A percentile compares a stretch with the other conserved stretches of the same genome.
Evolutionary conservation across 257 asterid species (phyloP).

Genomic region (Scutellaria minor): DNA sequence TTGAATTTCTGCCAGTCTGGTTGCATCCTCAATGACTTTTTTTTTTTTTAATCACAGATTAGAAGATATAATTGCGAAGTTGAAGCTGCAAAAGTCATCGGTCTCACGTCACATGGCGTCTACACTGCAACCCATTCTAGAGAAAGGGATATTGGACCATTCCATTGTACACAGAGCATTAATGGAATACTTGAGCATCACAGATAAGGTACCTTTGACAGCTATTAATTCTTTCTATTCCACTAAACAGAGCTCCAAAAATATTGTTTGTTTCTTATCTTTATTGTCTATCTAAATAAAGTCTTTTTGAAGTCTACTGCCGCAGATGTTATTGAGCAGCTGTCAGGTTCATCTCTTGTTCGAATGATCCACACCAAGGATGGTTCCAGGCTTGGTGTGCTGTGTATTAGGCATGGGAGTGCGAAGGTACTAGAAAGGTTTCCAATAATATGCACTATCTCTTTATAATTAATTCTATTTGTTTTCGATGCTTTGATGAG

Average conservation of each 20-base stretch:
- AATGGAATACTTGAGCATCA: constrained; percentile 73
- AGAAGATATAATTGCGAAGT: constrained; percentile 76
- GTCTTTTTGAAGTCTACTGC: constrained; percentile 74
- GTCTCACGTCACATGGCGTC: constrained; percentile 84
- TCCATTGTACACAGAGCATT: constrained; percentile 85
- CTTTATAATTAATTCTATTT: constrained; percentile 2
- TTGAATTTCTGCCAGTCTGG: background rate
- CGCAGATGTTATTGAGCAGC: constrained; percentile 76
- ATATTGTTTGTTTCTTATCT: background rate
- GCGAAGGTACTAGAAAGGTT: constrained; percentile 64
- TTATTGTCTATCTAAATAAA: constrained; percentile 44
- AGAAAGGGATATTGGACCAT: constrained; percentile 91
- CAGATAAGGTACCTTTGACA: constrained; percentile 66
- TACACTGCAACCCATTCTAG: constrained; percentile 83
- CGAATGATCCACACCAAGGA: constrained; percentile 91
- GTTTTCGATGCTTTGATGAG: constrained; percentile 11
- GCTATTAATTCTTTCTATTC: constrained; percentile 1
- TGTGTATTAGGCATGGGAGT: constrained; percentile 86
- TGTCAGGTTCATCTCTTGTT: constrained; percentile 67
- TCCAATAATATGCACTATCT: background rate
- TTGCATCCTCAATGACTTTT: background rate
- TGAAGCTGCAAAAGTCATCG: constrained; percentile 72
- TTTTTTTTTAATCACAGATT: constrained; percentile 51
- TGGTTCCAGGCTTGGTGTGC: constrained; percentile 77
- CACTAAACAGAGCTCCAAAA: background rate